Percentiles rank a stretch among this genome's conserved stretches.
Evolutionary conservation across 306 rosid species (phyloP).

Genomic region (Coriaria nepalensis): DNA sequence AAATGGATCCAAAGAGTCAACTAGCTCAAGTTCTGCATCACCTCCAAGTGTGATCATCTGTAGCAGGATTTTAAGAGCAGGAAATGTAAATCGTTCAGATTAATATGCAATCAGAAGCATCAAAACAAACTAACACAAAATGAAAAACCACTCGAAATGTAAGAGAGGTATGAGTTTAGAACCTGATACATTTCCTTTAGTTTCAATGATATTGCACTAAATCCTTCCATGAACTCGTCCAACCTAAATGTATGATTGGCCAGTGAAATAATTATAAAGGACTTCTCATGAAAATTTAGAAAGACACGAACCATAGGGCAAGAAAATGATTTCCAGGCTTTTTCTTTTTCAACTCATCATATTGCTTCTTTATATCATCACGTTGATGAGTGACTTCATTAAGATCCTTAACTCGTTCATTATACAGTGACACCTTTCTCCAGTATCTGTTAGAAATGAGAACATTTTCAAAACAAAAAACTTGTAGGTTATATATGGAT

Average conservation of each 20-base stretch:
- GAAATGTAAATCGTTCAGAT: background rate
- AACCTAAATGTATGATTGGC: conserved; percentile 31
- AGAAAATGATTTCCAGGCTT: conserved; percentile 31
- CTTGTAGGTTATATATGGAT: background rate
- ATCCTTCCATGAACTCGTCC: conserved; percentile 97
- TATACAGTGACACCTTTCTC: conserved; percentile 60
- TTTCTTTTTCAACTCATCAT: conserved; percentile 80
- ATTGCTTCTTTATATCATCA: conserved; percentile 67
- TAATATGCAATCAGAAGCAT: background rate
- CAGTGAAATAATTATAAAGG: background rate
- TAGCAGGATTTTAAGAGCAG: background rate
- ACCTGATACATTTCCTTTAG: conserved; percentile 97
- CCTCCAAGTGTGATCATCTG: conserved; percentile 99
- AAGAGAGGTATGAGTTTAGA: conserved; percentile 11
- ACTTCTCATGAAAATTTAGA: background rate
- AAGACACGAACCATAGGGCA: background rate
- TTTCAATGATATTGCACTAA: conserved; percentile 82
- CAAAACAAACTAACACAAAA: no score
- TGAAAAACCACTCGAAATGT: background rate
- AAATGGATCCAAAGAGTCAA: conserved; percentile 96
- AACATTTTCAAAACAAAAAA: conserved; percentile 9
- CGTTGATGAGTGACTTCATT: conserved; percentile 70
- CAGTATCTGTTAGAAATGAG: conserved; percentile 42
- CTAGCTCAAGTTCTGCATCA: conserved; percentile 95
- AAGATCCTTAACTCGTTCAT: conserved; percentile 84